Conservation (phyloP, 2,329 filamentous ascomycete species). For the Xylariaceae sp. region DNA sequence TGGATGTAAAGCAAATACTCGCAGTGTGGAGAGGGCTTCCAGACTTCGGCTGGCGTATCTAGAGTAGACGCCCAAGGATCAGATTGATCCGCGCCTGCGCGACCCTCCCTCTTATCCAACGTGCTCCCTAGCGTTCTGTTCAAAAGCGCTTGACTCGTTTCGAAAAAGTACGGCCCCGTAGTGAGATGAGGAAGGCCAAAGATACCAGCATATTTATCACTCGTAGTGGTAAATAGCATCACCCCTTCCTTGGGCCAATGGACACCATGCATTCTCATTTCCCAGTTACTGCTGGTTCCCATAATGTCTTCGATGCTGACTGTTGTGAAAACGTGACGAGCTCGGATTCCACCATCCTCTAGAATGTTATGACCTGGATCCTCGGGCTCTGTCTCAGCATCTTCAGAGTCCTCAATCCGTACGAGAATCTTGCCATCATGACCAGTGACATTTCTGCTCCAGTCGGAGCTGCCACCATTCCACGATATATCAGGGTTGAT, state of each 20-base stretch:
- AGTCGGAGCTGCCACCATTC: conserved; percentile 52
- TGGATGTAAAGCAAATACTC: conserved; percentile 87
- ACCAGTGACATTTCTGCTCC: conserved; percentile 78
- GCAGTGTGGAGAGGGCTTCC: conserved; percentile 66
- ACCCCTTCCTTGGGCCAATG: conserved; percentile 80
- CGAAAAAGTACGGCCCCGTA: conserved; percentile 52
- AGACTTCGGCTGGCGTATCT: conserved; percentile 54
- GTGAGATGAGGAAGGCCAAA: conserved; percentile 83
- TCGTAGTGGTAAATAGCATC: conserved; percentile 79
- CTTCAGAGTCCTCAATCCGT: conserved; percentile 54
- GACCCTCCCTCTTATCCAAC: conserved; percentile 59
- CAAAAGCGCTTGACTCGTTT: conserved; percentile 58
- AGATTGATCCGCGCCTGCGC: conserved; percentile 49
- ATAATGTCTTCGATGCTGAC: conserved; percentile 68
- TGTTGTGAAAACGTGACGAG: conserved; percentile 64
- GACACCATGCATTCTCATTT: conserved; percentile 74
- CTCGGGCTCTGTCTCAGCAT: conserved; percentile 40
- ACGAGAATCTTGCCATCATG: conserved; percentile 63
- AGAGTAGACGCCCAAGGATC: conserved; percentile 74
- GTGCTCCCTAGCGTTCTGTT: conserved; percentile 65
- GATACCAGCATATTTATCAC: conserved; percentile 89
- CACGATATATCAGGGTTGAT: conserved; percentile 64
- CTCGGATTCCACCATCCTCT: conserved; percentile 45
- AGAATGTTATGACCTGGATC: conserved; percentile 33
- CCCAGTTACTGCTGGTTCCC: conserved; percentile 67